Base-by-base conservation (phyloP, 83 land plant genomes). In the Larix sibirica region DNA sequence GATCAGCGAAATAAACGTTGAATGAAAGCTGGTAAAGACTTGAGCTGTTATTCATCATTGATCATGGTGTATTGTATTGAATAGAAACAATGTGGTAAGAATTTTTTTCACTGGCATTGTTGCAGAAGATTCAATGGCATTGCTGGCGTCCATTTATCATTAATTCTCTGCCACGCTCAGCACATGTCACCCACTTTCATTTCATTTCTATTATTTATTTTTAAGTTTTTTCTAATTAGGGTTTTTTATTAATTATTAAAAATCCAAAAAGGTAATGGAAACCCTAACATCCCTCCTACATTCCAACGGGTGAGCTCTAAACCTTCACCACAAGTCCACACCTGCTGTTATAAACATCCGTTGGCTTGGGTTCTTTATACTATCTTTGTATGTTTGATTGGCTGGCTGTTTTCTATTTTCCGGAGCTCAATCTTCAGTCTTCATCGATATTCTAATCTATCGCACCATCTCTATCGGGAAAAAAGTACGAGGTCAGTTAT, bases 21-120 rank as follows among this genome's bases (percentile, higher is more conserved):
- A 47, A 47, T 7, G 50, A 47, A 47, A 7, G 50, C 50, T 6
- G 8, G 7, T 47, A 47, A 47, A 6, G 50, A 47, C 44, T 6
- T 42, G 44, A 42, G 6, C 5, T 42, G 44, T 4, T 42, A 8
- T 47, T 47, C 9, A 47, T 47, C 50, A 8, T 47, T 47, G 50
- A 47, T 47, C 50, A 8, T 47, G 10, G 50, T 47, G 50, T 8
- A 47, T 47, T 47, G 50, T 47, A 47, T 47, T 47, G 50, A 47
- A 47, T 47, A 47, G 50, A 47, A 47, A 47, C 8, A 8, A 47
- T 6, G 9, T 47, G 50, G 50, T 47, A 0, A 68, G 76, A 71
- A 71, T 71, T 50, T 70, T 71, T 71, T 71, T 36, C 54, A 40
- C 54, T 71, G 76, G 76, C 76, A 71, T n/a, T 47, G 36, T 71